Percentiles rank a stretch among this genome's conserved stretches.
These are phyloP conservation scores for Paspalum notatum DNA, from an alignment of 176 grass and related monocot genomes.

Conservation along the genomic window DNA sequence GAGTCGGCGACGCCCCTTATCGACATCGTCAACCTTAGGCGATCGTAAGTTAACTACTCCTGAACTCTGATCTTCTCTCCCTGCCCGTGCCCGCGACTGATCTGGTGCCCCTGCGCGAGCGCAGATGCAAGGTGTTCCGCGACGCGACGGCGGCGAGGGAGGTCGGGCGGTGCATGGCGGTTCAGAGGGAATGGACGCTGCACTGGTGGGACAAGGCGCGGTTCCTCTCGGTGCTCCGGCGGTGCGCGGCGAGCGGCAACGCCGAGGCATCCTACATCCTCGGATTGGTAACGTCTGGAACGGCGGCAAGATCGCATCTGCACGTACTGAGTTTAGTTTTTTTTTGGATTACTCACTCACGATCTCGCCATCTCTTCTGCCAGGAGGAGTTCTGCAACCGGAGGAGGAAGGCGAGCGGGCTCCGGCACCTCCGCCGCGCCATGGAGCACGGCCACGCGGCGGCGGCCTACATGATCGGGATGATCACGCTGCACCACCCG, in stretches of 20 bases:
- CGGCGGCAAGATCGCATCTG: background rate
- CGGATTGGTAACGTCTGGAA: slow-evolving; percentile 31
- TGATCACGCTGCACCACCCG: slow-evolving; percentile 36
- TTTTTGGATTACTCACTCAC: background rate
- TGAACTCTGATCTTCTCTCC: background rate
- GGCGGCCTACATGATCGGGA: slow-evolving; percentile 35
- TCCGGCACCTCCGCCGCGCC: slow-evolving; percentile 36
- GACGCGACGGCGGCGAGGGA: slow-evolving; percentile 36
- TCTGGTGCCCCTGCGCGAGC: background rate
- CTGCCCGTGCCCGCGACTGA: background rate
- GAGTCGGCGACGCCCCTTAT: slow-evolving; percentile 31
- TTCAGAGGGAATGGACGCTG: slow-evolving; percentile 46
- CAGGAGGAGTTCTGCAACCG: slow-evolving; percentile 49
- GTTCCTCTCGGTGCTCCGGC: slow-evolving; percentile 41
- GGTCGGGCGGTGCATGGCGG: slow-evolving; percentile 47
- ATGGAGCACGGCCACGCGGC: slow-evolving; percentile 39
- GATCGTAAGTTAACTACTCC: slow-evolving; percentile 37
- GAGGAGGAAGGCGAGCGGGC: slow-evolving; percentile 25
- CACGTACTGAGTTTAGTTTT: background rate
- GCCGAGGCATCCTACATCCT: slow-evolving; percentile 47
- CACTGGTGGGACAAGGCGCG: slow-evolving; percentile 55
- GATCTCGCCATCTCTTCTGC: background rate
- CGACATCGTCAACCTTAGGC: slow-evolving; percentile 41
- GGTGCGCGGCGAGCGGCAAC: slow-evolving; percentile 49
- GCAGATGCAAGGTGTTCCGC: slow-evolving; percentile 45